A percentile compares a stretch with the other conserved stretches of the same genome.
Evolutionary conservation across 768 basidiomycete genomes (phyloP).

Genomic region (Panaeolus cyanescens): DNA sequence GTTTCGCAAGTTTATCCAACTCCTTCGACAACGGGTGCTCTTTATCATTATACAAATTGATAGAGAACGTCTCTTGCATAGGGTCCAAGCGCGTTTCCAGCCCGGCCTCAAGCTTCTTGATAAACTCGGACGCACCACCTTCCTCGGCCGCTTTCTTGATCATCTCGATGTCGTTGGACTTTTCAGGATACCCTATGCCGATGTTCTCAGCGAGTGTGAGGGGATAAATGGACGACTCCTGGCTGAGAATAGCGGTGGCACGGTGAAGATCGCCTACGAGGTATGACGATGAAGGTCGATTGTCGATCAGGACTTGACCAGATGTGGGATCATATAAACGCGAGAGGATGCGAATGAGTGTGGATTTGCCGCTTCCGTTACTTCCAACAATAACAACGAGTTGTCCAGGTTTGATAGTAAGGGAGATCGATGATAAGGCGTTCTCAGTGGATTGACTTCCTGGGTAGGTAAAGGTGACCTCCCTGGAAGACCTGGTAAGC

Average conservation of each 20-base stretch:
- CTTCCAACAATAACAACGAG: conserved; percentile 59
- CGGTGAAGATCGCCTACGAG: conserved; percentile 39
- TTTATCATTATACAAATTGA: conserved; percentile 33
- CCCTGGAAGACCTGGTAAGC: conserved; percentile 27
- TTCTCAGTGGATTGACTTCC: conserved; percentile 34
- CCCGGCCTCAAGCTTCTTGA: conserved; percentile 39
- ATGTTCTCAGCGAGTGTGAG: conserved; percentile 45
- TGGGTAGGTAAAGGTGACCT: conserved; percentile 57
- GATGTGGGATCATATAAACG: conserved; percentile 47
- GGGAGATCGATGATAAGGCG: conserved; percentile 40
- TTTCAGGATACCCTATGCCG: conserved; percentile 29
- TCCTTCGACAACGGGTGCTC: conserved; percentile 26
- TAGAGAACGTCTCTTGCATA: conserved; percentile 16
- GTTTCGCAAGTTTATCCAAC: conserved; percentile 24
- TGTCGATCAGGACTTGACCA: conserved; percentile 48
- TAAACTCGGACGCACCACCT: conserved; percentile 42
- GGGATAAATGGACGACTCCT: conserved; percentile 51
- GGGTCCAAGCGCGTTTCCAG: conserved; percentile 42
- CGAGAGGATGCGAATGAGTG: conserved; percentile 51
- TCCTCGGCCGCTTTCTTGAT: conserved; percentile 34
- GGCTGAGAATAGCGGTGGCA: conserved; percentile 49
- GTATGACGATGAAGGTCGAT: conserved; percentile 37
- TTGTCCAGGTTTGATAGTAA: conserved; percentile 46
- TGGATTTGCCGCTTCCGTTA: conserved; percentile 60
- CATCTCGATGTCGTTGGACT: conserved; percentile 15